A percentile compares a stretch with the other conserved stretches of the same genome.
These are phyloP conservation scores for Physcomitrellopsis africana DNA, from an alignment of 225 moss, liverwort and hornwort genomes.

Conservation along the genomic window DNA sequence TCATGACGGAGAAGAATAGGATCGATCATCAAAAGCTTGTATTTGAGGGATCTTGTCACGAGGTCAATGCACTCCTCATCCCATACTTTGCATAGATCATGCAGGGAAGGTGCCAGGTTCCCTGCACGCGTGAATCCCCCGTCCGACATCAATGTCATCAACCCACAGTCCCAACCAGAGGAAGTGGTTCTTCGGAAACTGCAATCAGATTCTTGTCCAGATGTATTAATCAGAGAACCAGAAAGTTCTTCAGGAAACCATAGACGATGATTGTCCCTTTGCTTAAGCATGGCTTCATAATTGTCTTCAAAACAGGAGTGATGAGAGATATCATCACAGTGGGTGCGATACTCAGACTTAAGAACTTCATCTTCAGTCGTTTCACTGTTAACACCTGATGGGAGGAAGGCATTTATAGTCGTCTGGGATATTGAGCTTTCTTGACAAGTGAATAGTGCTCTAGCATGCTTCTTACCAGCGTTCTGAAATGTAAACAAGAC, in stretches of 20 bases:
- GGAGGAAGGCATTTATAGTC: conserved; percentile 11
- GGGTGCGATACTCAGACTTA: conserved; percentile 30
- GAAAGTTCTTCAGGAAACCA: conserved; percentile 48
- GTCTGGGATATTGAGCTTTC: conserved; percentile 18
- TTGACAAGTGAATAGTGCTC: conserved; percentile 36
- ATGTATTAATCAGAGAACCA: conserved; percentile 43
- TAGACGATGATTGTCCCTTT: conserved; percentile 48
- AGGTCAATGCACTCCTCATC: conserved; percentile 56
- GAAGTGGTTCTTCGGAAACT: conserved; percentile 49
- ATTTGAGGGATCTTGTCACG: conserved; percentile 59
- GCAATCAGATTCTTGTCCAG: conserved; percentile 40
- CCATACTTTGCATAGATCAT: conserved; percentile 60
- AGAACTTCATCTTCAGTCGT: background rate
- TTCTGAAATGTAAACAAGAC: conserved; percentile 24
- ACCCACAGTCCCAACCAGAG: conserved; percentile 49
- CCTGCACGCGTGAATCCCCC: conserved; percentile 26
- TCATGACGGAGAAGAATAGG: conserved; percentile 48
- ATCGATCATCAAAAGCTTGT: conserved; percentile 55
- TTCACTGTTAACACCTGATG: too few relatives aligned
- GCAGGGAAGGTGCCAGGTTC: conserved; percentile 40
- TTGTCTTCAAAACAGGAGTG: conserved; percentile 41
- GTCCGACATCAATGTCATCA: conserved; percentile 42
- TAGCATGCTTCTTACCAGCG: conserved; percentile 31
- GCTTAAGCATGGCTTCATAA: conserved; percentile 43
- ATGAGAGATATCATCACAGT: conserved; percentile 37